Conservation (phyloP, 2,329 filamentous ascomycete genomes). For the Chrysoporthe cubensis region DNA sequence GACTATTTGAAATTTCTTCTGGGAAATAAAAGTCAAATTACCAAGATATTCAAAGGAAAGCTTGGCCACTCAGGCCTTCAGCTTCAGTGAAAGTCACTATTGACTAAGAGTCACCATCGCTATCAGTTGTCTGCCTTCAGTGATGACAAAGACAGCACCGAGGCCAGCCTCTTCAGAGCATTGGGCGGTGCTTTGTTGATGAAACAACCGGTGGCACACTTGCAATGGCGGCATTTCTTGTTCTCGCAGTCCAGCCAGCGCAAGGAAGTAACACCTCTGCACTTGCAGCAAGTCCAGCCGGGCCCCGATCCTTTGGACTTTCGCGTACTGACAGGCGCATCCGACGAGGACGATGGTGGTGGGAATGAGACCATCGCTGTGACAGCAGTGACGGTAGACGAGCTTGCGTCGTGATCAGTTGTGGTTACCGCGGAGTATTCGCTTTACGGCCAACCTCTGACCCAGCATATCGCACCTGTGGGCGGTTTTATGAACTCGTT, state of each 20-base stretch:
- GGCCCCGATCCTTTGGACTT: not conserved
- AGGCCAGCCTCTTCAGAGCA: not conserved
- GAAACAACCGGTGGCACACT: conserved; percentile 8
- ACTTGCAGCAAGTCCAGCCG: conserved; percentile 23
- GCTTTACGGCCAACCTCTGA: not conserved
- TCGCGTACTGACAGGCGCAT: not conserved
- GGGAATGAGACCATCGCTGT: not conserved
- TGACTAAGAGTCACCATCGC: not conserved
- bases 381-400: not conserved
- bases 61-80: not conserved
- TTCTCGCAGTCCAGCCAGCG: conserved; percentile 22
- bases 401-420: not conserved
- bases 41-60: not conserved
- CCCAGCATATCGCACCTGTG: not conserved
- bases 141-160: not conserved
- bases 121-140: not conserved
- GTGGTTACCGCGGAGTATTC: not conserved
- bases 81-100: not conserved
- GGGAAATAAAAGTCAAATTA: too few species aligned
- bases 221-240: conserved; percentile 7
- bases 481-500: not conserved
- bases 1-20: not conserved
- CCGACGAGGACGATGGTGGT: not conserved
- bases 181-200: conserved; percentile 14
- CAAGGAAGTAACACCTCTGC: conserved; percentile 4